Percentiles rank a stretch among this genome's conserved stretches.
phyloP scores from a whole-genome alignment of 805 yeast species.

The Nakazawaea pomicola region DNA sequence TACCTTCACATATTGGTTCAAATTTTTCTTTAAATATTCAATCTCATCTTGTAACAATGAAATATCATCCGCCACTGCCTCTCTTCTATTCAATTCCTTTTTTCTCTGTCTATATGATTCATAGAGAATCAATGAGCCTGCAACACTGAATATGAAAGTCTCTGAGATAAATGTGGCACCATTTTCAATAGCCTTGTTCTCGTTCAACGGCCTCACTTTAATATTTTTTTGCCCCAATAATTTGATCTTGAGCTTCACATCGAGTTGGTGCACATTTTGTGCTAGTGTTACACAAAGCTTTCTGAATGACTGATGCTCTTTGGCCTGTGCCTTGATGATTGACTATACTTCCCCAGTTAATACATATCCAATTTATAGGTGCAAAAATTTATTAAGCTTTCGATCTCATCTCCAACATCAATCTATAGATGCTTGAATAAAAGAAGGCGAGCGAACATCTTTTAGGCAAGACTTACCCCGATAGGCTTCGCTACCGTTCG shows the following conservation, averaged over 20 bases:
- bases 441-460: not conserved
- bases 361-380: not conserved
- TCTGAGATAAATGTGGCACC: constrained; percentile 82
- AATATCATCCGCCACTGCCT: constrained; percentile 68
- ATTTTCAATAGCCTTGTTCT: constrained; percentile 72
- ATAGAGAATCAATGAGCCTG: constrained; percentile 67
- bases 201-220: constrained; percentile 73
- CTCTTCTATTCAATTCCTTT: constrained; percentile 58
- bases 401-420: too few relatives aligned
- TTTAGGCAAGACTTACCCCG: constrained; percentile 35
- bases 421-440: too few relatives aligned
- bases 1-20: constrained; percentile 35
- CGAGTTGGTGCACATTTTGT: constrained; percentile 64
- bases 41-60: constrained; percentile 66
- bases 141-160: constrained; percentile 71
- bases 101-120: constrained; percentile 66
- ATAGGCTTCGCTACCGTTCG: constrained; percentile 78
- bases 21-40: constrained; percentile 45
- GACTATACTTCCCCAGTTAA: constrained; percentile 28
- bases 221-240: constrained; percentile 49
- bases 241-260: constrained; percentile 54
- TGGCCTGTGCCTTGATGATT: constrained; percentile 67
- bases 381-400: too few relatives aligned
- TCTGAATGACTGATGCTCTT: constrained; percentile 62
- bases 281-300: constrained; percentile 63